Evolutionary conservation across 2,329 filamentous ascomycete species (phyloP), one percentile per base, ranked within the genome.

Genomic region (Pestalotiopsis sp.): DNA sequence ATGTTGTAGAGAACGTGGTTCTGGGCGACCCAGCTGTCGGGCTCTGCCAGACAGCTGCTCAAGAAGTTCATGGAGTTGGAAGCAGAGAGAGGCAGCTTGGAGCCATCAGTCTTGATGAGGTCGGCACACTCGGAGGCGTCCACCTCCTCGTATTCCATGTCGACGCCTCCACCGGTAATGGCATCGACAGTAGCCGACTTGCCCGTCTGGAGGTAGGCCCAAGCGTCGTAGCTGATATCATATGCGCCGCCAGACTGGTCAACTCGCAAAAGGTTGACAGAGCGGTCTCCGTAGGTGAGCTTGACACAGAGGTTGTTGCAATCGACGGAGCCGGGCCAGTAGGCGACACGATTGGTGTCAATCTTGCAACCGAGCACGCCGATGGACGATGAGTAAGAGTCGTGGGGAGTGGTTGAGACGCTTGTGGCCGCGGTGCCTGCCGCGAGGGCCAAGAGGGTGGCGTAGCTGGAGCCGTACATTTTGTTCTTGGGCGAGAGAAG

Each of bases 331-430:
- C 73, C 74, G 12, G 88, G 88, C 86, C 86, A 90, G 83, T 90
- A 90, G 70, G 88, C 88, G 52, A 90, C 83, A 59, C 87, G 86
- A 81, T 90, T 85, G 70, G 84, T 88, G 79, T 90, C 77, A 77
- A 90, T 83, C 78, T 88, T 87, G 83, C 88, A 90, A 64, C 88
- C 88, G 4, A 88, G 78, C 2, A 89, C 87, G 61, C 88, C 88
- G 70, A 88, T 78, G 3, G 86, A 88, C 17, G 85, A 88, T 1
- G 85, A 87, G 80, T 84, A 90, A 72, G 80, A 78, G 70, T 85
- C 85, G 75, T 90, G 88, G 41, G 88, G 87, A 3, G 87, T 90
- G 69, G 83, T 79, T 72, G 75, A 79, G 62, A 81, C 76, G 72
- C 74, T 76, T 71, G 41, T 64, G 17, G 62, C 62, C 38, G 62